Evolutionary conservation across 208 protist species (phyloP), one percentile per base, ranked within the genome.

Genomic region (Leishmania mexicana): DNA sequence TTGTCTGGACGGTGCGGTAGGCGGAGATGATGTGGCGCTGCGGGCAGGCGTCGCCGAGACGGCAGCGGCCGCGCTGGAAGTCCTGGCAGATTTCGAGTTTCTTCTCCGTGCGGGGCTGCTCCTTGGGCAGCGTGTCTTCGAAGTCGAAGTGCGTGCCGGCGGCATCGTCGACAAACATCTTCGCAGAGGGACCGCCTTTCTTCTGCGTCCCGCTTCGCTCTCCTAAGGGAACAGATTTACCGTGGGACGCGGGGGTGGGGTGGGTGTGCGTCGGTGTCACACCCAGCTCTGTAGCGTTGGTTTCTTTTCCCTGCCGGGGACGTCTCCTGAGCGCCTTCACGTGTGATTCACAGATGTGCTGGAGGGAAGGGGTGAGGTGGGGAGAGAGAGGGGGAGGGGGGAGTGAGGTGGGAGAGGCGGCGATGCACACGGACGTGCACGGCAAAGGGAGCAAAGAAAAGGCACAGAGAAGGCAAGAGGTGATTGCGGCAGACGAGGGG

Each of bases 21-120:
- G 86, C 74, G 17, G 94, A 95, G 75, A 96, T 84, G 64, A 97
- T 88, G 88, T 99, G 99, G 40, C 96, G 97, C 79, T 98, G 93
- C 74, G 98, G 97, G 81, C 99, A 99, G 13, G 92, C 89, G 13
- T 97, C 90, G 19, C 98, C 98, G 28, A 97, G 88, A 1, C 86
- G 90, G 88, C 99, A 99, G 81, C 98, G 97, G 19, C 99, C 99
- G 54, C 93, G 83, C 81, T 99, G 95, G 86, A 98, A 99, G 80
- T 98, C 90, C 45, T 93, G 96, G 81, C 99, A 99, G 45, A 98
- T 93, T 49, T 97, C 87, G 54, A 93, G 85, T 74, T 87, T 82
- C 79, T 98, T 95, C 70, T 98, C 97, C 47, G 89, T 91, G 35
- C 91, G 87, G 19, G 83, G 83, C 81, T 89, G 94, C 58, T 97